A percentile compares a stretch with the other conserved stretches of the same genome.
These are phyloP conservation scores for Neurospora sp. DNA, from an alignment of 2,329 filamentous ascomycete species.

Conservation along the genomic window DNA sequence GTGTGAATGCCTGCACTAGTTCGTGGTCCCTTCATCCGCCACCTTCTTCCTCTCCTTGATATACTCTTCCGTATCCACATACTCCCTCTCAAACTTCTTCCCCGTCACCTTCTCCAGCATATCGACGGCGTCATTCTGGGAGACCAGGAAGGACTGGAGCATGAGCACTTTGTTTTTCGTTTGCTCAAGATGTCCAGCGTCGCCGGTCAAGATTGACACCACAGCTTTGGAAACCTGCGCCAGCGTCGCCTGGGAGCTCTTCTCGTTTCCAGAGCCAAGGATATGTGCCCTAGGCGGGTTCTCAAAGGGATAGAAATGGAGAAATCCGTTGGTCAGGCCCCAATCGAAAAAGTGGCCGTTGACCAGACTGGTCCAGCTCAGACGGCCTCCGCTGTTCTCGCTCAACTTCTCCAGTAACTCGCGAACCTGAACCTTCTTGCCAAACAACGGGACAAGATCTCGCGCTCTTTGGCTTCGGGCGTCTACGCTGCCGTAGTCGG, in stretches of 20 bases:
- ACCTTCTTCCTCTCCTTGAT: constrained; percentile 27
- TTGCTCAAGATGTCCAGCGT: constrained; percentile 8
- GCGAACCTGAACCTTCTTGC: constrained; percentile 25
- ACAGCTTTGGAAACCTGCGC: constrained; percentile 24
- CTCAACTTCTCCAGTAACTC: constrained; percentile 21
- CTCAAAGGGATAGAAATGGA: constrained; percentile 25
- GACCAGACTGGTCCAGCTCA: constrained; percentile 29
- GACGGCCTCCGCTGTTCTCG: constrained; percentile 12
- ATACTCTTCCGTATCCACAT: constrained; percentile 29
- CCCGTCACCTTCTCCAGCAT: constrained; percentile 25
- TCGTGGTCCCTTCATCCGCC: constrained; percentile 29
- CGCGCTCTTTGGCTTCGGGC: constrained; percentile 23
- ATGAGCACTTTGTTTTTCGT: constrained; percentile 27
- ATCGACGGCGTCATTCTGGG: constrained; percentile 25
- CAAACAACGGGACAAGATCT: constrained; percentile 27
- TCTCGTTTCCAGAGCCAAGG: constrained; percentile 23
- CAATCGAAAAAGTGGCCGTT: constrained; percentile 33
- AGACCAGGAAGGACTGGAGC: constrained; percentile 30
- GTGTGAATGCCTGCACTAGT: no score
- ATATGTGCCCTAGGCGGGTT: constrained; percentile 21
- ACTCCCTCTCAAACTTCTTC: constrained; percentile 20
- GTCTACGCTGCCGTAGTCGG: constrained; percentile 32
- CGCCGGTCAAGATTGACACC: constrained; percentile 21
- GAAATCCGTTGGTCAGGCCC: constrained; percentile 26
- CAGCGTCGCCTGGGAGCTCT: constrained; percentile 27